A percentile compares a stretch with the other conserved stretches of the same genome.
Conservation (phyloP, 148 eudicot genomes). For the Salicornia ramosissima region DNA sequence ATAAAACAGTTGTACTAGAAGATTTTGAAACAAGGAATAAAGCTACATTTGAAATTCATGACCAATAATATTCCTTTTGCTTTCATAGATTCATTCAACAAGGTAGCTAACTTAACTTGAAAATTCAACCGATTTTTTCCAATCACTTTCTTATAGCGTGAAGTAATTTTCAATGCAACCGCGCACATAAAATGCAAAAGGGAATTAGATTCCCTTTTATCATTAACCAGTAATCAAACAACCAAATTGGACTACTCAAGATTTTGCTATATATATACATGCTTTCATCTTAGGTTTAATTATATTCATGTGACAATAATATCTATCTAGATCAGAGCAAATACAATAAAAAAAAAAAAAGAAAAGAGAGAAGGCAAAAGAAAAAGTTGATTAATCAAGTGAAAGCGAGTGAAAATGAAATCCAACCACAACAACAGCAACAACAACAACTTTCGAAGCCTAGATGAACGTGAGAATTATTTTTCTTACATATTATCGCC, state of each 20-base stretch:
- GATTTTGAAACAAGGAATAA: neutral
- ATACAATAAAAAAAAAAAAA: too few species aligned
- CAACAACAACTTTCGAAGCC: neutral
- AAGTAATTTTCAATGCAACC: neutral
- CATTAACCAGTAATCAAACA: neutral
- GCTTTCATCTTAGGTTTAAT: neutral
- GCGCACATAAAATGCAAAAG: neutral
- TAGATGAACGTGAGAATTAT: constrained; percentile 30
- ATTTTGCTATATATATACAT: neutral
- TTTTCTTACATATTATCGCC: constrained; percentile 24
- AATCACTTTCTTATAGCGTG: neutral
- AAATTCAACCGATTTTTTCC: neutral
- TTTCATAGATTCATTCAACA: neutral
- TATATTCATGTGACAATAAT: neutral
- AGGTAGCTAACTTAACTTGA: neutral
- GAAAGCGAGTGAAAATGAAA: too few species aligned
- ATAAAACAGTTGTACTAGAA: too few species aligned
- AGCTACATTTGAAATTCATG: neutral
- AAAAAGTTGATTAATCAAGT: too few species aligned
- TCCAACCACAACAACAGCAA: too few species aligned
- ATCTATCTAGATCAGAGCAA: too few species aligned
- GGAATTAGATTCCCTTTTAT: constrained; percentile 19
- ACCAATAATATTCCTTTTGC: neutral
- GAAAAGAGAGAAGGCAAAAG: too few species aligned
- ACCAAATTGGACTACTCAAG: neutral